Percentiles rank a stretch among this genome's conserved stretches.
Evolutionary conservation across 768 basidiomycete species (phyloP).

Genomic region (Favolaschia claudopus): DNA sequence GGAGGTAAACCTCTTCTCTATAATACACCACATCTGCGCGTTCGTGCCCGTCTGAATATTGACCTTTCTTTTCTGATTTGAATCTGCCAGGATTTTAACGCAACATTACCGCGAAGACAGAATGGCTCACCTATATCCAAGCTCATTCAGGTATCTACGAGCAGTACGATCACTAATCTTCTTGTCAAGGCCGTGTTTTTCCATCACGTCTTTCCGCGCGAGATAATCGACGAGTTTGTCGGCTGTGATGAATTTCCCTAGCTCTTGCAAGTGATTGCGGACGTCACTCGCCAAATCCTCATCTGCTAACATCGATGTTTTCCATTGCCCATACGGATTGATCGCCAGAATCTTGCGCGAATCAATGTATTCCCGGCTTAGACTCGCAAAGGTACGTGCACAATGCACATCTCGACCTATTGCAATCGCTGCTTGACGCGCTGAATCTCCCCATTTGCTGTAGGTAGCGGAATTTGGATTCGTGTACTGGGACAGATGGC

Average conservation of each 20-base stretch:
- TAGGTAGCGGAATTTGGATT: conserved; percentile 8
- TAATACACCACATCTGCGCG: conserved; percentile 38
- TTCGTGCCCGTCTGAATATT: conserved; percentile 39
- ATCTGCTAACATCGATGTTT: conserved; percentile 22
- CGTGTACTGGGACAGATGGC: conserved; percentile 2
- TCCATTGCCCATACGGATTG: conserved; percentile 17
- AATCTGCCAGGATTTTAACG: not conserved
- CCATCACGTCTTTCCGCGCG: conserved; percentile 10
- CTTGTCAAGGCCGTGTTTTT: conserved; percentile 23
- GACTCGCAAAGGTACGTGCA: not conserved
- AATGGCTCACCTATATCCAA: conserved; percentile 28
- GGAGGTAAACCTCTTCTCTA: conserved; percentile 30
- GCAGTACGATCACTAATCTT: conserved; percentile 32
- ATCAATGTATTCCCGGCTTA: conserved; percentile 1
- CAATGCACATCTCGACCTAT: not conserved
- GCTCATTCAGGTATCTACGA: conserved; percentile 30
- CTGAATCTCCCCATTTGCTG: conserved; percentile 1
- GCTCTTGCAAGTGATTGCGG: not conserved
- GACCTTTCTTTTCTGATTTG: conserved; percentile 25
- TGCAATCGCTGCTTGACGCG: conserved; percentile 4
- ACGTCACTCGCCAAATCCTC: conserved; percentile 22
- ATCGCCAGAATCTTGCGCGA: conserved; percentile 6
- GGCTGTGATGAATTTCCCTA: conserved; percentile 28
- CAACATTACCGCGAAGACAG: not conserved
- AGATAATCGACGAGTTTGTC: conserved; percentile 32